Base-by-base conservation (phyloP, 805 yeast genomes). In the Myxozyma vanderwaltii region DNA sequence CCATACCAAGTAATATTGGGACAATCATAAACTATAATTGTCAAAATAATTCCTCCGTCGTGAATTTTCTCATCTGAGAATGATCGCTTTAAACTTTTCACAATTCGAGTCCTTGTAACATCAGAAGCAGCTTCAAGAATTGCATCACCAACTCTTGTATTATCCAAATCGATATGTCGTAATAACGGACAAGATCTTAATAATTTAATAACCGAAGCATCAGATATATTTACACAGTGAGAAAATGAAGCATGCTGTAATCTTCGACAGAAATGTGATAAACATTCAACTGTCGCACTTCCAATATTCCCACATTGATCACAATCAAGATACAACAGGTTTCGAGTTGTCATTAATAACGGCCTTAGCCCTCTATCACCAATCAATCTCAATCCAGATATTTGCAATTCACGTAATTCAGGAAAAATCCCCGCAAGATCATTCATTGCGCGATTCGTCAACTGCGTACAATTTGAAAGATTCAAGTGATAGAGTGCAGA, bases 1-100 rank as follows among this genome's bases (percentile, higher is more conserved):
- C 58, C 43, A 23, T 31, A 46, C 64, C 66, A 63, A n/a, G 62
- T 51, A 23, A 63, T 49, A 31, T 56, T 51, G 15, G 59, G 56
- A 40, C 66, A 63, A 49, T 63, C 66, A 26, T 47, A 63, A 8
- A 53, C 58, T 10, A 57, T 27, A 13, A 60, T 7, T 17, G 45
- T 39, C 49, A 61, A n/a, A 21, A 57, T 21, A 19, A 56, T 39
- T 21, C 53, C 59, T 19, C 51, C 33, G 7, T 33, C 3, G 5
- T 48, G 43, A 41, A 36, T 10, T n/a, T 29, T 12, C n/a, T 17
- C 23, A 29, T 35, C 23, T 6, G 27, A 35, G 3, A 29, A 26
- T 19, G 36, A 12, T 7, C 15, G 17, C 21, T 17, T 19, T 15
- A 54, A 8, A 8, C 45, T n/a, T 51, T 35, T 46, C 6, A 33